Evolutionary conservation across 352 stramenopile species (phyloP).

Genomic region (Phytophthora quininea): DNA sequence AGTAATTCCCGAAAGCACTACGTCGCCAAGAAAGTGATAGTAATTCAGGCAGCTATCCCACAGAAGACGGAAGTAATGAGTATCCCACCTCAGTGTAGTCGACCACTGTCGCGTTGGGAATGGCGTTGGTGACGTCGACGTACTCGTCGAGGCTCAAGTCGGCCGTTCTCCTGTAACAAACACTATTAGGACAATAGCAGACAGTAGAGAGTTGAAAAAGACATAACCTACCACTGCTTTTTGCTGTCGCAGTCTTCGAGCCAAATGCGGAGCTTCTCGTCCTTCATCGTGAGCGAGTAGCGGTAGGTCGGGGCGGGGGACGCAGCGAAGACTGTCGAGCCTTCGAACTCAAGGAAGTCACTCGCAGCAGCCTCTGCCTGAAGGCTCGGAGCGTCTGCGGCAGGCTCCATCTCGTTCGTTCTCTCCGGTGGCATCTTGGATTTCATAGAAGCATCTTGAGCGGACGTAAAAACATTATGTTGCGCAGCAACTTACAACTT

Average conservation of each 20-base stretch:
- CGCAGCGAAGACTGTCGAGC: neutral
- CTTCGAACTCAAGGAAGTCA: neutral
- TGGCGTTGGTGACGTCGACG: neutral
- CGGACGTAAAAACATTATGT: too few species aligned
- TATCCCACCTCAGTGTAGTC: neutral
- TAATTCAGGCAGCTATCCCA: too few species aligned
- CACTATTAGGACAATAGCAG: too few species aligned
- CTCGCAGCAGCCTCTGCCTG: too few species aligned
- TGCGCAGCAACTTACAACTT: neutral
- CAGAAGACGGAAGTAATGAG: too few species aligned
- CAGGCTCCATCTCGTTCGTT: neutral
- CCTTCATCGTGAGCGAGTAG: constrained; percentile 2
- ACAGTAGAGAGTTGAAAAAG: too few species aligned
- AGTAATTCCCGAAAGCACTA: neutral
- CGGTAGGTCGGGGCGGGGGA: neutral
- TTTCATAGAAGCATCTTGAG: neutral
- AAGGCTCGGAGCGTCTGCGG: neutral
- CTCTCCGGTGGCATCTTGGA: neutral
- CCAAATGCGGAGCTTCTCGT: constrained; percentile 6
- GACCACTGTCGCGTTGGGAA: neutral
- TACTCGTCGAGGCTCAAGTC: neutral
- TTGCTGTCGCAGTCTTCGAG: constrained; percentile 10
- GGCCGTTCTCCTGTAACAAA: neutral
- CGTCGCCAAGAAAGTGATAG: neutral
- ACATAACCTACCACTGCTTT: neutral